Evolutionary conservation across 2,329 filamentous ascomycete genomes (phyloP).

Genomic region (Kalmusia sp.): DNA sequence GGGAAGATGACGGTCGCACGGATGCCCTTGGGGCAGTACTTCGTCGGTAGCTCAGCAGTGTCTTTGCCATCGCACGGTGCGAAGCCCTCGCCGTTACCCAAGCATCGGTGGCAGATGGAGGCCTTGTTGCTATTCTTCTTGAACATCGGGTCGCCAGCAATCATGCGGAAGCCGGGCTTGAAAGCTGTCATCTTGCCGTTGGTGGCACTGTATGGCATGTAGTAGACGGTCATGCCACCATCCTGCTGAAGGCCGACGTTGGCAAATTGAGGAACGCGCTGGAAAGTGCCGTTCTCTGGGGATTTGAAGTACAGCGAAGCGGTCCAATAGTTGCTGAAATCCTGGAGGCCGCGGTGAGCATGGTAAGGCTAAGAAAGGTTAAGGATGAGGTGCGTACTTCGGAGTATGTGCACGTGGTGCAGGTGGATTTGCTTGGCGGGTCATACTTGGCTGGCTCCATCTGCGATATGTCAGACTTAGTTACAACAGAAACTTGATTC

Average conservation of each 20-base stretch:
- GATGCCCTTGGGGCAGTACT: conserved; percentile 79
- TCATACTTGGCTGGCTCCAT: conserved; percentile 39
- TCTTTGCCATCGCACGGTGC: conserved; percentile 35
- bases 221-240: conserved; percentile 37
- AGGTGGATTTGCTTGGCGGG: conserved; percentile 31
- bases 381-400: conserved; percentile 2
- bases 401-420: conserved; percentile 39
- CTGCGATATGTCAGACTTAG: conserved; percentile 22
- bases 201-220: conserved; percentile 67
- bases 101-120: conserved; percentile 27
- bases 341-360: conserved; percentile 9
- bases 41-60: conserved; percentile 60
- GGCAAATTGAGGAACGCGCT: conserved; percentile 38
- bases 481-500: background rate
- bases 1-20: conserved; percentile 74
- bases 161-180: conserved; percentile 73
- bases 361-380: background rate
- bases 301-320: conserved; percentile 39
- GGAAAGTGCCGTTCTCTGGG: conserved; percentile 41
- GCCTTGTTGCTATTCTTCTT: conserved; percentile 29
- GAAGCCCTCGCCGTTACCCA: conserved; percentile 31
- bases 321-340: conserved; percentile 41
- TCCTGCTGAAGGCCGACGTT: conserved; percentile 39
- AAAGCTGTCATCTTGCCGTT: conserved; percentile 69
- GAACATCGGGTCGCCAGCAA: conserved; percentile 65